Base-by-base conservation (phyloP, 78 protist genomes). In the Dictyostelium intermedium region DNA sequence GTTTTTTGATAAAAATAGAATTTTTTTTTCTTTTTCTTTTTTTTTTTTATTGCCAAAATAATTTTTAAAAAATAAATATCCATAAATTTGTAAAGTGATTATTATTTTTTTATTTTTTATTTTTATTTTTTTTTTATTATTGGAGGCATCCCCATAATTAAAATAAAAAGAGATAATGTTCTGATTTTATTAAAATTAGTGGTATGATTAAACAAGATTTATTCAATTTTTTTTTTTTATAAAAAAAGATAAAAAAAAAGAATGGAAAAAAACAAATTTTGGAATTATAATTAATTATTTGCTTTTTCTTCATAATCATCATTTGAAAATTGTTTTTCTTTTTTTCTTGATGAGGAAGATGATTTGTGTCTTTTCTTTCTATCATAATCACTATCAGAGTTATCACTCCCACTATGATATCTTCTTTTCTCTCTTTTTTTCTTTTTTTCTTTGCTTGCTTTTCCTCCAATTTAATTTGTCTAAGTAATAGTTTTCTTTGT, bases 391-490 rank as follows among this genome's bases (percentile, higher is more conserved):
- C 14, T 5, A 43, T 78, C 83, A 1, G 34, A 23, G 9, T 66
- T 78, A 78, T 45, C 66, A 78, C 45, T 41, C 4, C 79, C 34
- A 72, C 32, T 34, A 4, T 72, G 25, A 37, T 39, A 27, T 27
- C 47, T 37, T 39, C 82, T 76, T 76, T 76, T 80, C 2, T 60
- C 63, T 32, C 63, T 60, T 35, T 56, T 60, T 56, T 60, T 82
- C 63, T 56, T 82, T 72, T 78, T 30, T 80, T 80, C 39, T 80
- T 89, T 66, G 56, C 74, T 89, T 78, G 74, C 14, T 89, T 89
- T 25, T 78, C 94, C 35, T 89, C 94, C 13, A 79, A 43, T 69
- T 83, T 91, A 50, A 91, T 84, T 79, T 84, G 95, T 61, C 39
- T 77, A 2, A 84, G 91, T 47, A 91, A 32, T 16, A 84, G 43